Evolutionary conservation across 192 early-diverging fungal genomes (phyloP).

Genomic region (Phlyctochytrium planicorne): DNA sequence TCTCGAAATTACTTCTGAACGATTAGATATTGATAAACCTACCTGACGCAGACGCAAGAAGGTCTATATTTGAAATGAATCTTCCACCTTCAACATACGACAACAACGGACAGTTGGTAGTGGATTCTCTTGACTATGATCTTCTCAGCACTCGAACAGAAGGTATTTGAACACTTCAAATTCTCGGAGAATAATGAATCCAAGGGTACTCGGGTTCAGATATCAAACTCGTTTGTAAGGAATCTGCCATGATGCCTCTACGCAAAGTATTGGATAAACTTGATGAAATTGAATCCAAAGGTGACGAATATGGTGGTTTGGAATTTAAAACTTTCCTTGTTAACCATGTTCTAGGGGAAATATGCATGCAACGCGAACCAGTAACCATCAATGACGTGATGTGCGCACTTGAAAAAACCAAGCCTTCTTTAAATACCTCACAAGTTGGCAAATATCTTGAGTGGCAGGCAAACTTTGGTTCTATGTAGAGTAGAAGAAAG

Average conservation of each 20-base stretch:
- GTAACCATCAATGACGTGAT: conserved; percentile 14
- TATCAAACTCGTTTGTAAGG: conserved; percentile 57
- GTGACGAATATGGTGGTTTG: too few species aligned
- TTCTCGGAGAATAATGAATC: too few species aligned
- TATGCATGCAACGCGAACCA: conserved; percentile 6
- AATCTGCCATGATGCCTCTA: conserved; percentile 56
- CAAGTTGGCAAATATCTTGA: conserved; percentile 5
- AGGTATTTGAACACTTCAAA: too few species aligned
- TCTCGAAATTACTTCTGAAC: background rate
- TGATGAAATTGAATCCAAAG: conserved; percentile 31
- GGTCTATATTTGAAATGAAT: conserved; percentile 40
- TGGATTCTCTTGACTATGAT: conserved; percentile 40
- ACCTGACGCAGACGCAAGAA: conserved; percentile 39
- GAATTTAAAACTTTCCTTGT: too few species aligned
- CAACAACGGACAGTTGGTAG: conserved; percentile 12
- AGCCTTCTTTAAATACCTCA: conserved; percentile 7
- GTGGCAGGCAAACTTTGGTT: conserved; percentile 19
- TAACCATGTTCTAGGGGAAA: too few species aligned
- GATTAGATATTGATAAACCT: conserved; percentile 52
- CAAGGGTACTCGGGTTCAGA: conserved; percentile 55
- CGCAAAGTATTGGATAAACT: conserved; percentile 47
- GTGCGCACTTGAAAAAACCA: conserved; percentile 6
- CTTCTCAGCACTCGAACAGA: conserved; percentile 37
- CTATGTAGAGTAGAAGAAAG: conserved; percentile 24
- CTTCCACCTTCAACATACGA: conserved; percentile 29